phyloP scores from a whole-genome alignment of 2,329 filamentous ascomycete genomes.

The Ascochyta koolunga region DNA sequence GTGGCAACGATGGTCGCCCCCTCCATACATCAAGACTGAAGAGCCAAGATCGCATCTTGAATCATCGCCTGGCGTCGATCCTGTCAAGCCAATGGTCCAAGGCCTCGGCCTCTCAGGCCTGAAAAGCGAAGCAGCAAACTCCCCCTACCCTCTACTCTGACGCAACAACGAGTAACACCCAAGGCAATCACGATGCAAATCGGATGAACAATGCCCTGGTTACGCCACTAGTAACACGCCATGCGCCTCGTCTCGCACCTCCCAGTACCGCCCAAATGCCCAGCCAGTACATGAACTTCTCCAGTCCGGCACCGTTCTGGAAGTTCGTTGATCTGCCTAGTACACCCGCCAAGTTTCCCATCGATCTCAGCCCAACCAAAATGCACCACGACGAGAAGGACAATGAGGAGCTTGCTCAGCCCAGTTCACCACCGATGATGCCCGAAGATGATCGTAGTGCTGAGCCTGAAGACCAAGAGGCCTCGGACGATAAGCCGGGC shows the following conservation, averaged over 20 bases:
- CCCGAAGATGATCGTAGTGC: slow-evolving; percentile 29
- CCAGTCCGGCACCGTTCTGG: slow-evolving; percentile 86
- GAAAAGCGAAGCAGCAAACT: slow-evolving; percentile 43
- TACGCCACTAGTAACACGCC: slow-evolving; percentile 74
- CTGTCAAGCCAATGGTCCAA: slow-evolving; percentile 32
- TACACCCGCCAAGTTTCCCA: slow-evolving; percentile 64
- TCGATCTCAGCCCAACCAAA: slow-evolving; percentile 46
- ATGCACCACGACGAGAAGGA: slow-evolving; percentile 43
- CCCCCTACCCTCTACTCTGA: slow-evolving; percentile 47
- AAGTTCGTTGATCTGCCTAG: slow-evolving; percentile 79
- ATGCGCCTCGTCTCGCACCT: slow-evolving; percentile 76
- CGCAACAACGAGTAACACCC: slow-evolving; percentile 37
- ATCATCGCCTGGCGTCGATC: slow-evolving; percentile 41
- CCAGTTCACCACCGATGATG: slow-evolving; percentile 44
- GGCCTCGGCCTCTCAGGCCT: slow-evolving; percentile 35
- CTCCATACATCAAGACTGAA: slow-evolving; percentile 33
- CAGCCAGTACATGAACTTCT: slow-evolving; percentile 84
- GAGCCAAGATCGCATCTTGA: slow-evolving; percentile 31
- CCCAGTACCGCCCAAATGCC: slow-evolving; percentile 81
- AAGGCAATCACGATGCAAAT: slow-evolving; percentile 32
- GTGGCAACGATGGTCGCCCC: slow-evolving; percentile 29
- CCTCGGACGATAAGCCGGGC: slow-evolving; percentile 35
- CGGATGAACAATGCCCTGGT: slow-evolving; percentile 50
- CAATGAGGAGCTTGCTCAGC: slow-evolving; percentile 38
- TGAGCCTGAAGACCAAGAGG: slow-evolving; percentile 39